phyloP scores from a whole-genome alignment of 2,329 filamentous ascomycete genomes.

The Trichoderma guizhouense region DNA sequence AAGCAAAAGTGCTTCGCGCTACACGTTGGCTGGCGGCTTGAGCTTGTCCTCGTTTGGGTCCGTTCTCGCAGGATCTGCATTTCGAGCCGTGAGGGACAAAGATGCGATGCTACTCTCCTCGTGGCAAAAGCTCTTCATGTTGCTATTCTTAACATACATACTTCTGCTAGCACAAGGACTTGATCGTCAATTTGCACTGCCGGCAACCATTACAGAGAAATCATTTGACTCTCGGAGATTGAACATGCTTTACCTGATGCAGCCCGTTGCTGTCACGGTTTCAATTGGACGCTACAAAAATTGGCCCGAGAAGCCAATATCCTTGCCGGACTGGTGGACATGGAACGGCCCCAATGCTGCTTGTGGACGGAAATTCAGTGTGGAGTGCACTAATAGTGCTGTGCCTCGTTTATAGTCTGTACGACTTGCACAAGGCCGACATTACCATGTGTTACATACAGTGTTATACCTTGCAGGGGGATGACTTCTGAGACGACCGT shows the following conservation, averaged over 20 bases:
- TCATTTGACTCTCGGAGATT: constrained; percentile 10
- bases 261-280: neutral
- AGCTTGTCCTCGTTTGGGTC: neutral
- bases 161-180: neutral
- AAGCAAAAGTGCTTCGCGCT: neutral
- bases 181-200: constrained; percentile 1
- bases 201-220: neutral
- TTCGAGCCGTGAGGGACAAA: neutral
- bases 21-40: neutral
- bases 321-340: constrained; percentile 1
- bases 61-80: neutral
- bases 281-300: constrained; percentile 4
- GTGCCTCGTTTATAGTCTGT: neutral
- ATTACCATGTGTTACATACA: neutral
- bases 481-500: neutral
- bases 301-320: constrained; percentile 2
- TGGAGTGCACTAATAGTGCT: constrained; percentile 2
- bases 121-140: neutral
- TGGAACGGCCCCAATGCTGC: constrained; percentile 8
- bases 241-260: constrained; percentile 12
- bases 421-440: constrained; percentile 1
- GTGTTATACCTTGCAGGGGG: neutral
- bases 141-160: neutral
- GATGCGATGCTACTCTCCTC: neutral
- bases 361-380: neutral